Conservation (phyloP, 163 green algal species). For the Prototheca wickerhamii region DNA sequence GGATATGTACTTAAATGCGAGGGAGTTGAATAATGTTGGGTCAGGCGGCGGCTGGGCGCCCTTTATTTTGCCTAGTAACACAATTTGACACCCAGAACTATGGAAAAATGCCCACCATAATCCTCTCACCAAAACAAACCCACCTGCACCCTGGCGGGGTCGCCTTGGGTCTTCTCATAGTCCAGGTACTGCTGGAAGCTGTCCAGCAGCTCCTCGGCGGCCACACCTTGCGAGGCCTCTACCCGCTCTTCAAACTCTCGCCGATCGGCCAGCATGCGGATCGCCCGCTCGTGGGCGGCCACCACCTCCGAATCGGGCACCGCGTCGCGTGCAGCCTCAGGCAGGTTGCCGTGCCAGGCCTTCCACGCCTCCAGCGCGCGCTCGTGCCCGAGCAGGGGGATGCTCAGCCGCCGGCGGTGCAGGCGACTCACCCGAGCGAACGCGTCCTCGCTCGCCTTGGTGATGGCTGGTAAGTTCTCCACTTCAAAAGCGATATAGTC, state of each 20-base stretch:
- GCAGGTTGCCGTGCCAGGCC: no score
- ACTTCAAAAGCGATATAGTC: background rate
- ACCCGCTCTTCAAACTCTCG: conserved; percentile 27
- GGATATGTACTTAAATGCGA: background rate
- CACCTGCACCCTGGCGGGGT: conserved; percentile 41
- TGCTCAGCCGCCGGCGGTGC: no score
- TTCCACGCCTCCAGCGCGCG: no score
- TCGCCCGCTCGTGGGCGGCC: conserved; percentile 21
- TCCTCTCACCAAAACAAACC: background rate
- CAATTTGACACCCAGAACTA: background rate
- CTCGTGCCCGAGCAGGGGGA: no score
- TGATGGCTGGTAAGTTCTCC: background rate
- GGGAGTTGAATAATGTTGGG: background rate
- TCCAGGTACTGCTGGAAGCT: conserved; percentile 74
- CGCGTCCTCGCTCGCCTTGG: no score
- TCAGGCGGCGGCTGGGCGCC: background rate
- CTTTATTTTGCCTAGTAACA: background rate
- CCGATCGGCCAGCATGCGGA: conserved; percentile 14
- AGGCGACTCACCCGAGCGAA: no score
- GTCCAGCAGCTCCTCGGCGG: conserved; percentile 49
- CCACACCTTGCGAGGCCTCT: conserved; percentile 5
- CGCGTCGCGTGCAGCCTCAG: no score
- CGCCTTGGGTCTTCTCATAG: conserved; percentile 53
- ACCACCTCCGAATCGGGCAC: conserved; percentile 20
- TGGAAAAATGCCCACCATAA: background rate